These are phyloP conservation scores for Diaporthe sp. DNA, from an alignment of 2,329 filamentous ascomycete genomes.

Conservation along the genomic window DNA sequence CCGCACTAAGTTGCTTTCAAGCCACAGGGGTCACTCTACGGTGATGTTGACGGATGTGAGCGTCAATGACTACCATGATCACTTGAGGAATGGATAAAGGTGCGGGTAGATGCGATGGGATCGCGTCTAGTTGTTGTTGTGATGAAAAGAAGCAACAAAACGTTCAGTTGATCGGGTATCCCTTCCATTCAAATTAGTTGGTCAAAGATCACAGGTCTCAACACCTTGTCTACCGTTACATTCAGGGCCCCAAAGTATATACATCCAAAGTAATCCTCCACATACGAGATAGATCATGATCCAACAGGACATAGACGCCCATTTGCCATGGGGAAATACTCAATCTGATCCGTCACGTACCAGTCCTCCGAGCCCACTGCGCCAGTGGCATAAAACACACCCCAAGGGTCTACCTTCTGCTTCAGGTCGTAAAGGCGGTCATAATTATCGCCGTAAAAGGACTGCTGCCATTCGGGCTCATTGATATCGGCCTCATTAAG, in stretches of 20 bases:
- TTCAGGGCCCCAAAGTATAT: background rate
- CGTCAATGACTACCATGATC: background rate
- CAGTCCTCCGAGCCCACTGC: conserved; percentile 39
- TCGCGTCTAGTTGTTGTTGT: no score
- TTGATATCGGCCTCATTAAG: conserved; percentile 37
- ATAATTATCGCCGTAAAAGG: conserved; percentile 44
- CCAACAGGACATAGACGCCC: conserved; percentile 32
- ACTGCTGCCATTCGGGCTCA: conserved; percentile 41
- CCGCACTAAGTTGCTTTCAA: background rate
- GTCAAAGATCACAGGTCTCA: background rate
- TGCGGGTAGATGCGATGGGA: background rate
- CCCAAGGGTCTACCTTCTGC: conserved; percentile 41
- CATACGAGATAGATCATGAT: background rate
- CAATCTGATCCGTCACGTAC: conserved; percentile 36
- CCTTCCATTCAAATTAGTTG: background rate
- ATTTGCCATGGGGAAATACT: conserved; percentile 34
- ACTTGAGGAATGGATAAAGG: background rate
- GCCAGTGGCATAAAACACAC: conserved; percentile 39
- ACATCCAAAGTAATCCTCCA: background rate
- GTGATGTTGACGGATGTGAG: background rate
- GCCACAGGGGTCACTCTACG: background rate
- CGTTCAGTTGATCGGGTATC: background rate
- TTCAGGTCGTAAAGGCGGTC: conserved; percentile 40
- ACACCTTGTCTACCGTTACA: background rate
- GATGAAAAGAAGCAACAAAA: background rate